A percentile compares a stretch with the other conserved stretches of the same genome.
These are phyloP conservation scores for Hypomontagnella submonticulosa DNA, from an alignment of 495 filamentous ascomycete genomes.

Conservation along the genomic window DNA sequence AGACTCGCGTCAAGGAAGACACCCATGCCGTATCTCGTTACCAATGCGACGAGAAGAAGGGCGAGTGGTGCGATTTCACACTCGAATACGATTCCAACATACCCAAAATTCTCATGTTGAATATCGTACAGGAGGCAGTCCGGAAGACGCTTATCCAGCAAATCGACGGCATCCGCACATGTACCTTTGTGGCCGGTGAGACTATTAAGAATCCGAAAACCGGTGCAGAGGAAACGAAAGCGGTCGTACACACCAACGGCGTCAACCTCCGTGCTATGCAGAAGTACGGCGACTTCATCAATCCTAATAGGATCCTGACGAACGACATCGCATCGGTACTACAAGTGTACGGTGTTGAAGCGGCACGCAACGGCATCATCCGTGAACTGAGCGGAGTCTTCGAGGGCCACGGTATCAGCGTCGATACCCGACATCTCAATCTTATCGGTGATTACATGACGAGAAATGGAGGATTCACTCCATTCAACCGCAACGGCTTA, in stretches of 20 bases:
- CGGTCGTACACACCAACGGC: slow-evolving; percentile 80
- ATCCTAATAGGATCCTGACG: slow-evolving; percentile 86
- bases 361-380: slow-evolving; percentile 85
- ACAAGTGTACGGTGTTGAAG: slow-evolving; percentile 90
- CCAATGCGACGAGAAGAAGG: slow-evolving; percentile 79
- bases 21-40: slow-evolving; percentile 75
- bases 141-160: slow-evolving; percentile 85
- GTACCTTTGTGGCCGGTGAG: slow-evolving; percentile 75
- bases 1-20: slow-evolving; percentile 73
- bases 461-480: slow-evolving; percentile 81
- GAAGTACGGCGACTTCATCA: slow-evolving; percentile 83
- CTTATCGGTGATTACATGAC: slow-evolving; percentile 98
- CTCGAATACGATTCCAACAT: slow-evolving; percentile 84
- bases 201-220: slow-evolving; percentile 62
- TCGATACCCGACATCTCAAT: slow-evolving; percentile 92
- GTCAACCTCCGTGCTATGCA: slow-evolving; percentile 93
- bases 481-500: slow-evolving; percentile 91
- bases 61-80: slow-evolving; percentile 79
- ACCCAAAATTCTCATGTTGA: slow-evolving; percentile 92
- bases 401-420: slow-evolving; percentile 88
- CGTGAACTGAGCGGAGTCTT: slow-evolving; percentile 89
- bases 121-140: slow-evolving; percentile 82
- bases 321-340: slow-evolving; percentile 93
- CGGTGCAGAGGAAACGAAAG: slow-evolving; percentile 57
- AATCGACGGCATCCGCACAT: slow-evolving; percentile 76